Base-by-base conservation (phyloP, 441 rosid genomes). In the Metrosideros polymorpha region DNA sequence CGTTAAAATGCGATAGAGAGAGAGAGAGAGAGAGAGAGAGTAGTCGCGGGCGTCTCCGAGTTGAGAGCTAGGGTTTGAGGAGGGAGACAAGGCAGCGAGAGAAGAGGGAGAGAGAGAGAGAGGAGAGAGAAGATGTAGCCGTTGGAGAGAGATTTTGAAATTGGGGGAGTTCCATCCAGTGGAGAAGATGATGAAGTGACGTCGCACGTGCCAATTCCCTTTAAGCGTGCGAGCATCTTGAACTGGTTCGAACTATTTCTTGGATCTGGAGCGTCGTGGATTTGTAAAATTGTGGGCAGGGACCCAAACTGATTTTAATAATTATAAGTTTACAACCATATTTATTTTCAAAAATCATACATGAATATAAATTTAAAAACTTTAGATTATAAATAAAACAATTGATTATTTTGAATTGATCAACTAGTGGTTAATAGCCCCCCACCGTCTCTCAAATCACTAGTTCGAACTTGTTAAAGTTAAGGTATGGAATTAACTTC, bases 241-340 rank as follows among this genome's bases (percentile, higher is more conserved):
- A 50, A 50, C 52, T 4, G 52, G 18, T 50, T 19, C 12, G 56
- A 53, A 6, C 56, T 29, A 0, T 19, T 25, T 22, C 61, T 83
- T 15, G 42, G 85, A 84, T 92, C 93, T 89, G 93, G 92, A 71
- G 79, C 79, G 79, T 22, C 3, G 79, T n/a, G 79, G 79, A 71
- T 66, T 22, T 39, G 43, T 25, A 24, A 55, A 24, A 9, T 54
- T 10, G 57, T 8, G 57, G 57, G 12, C n/a, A 24, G 12, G 0
- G 59, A 25, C 12, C 59, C n/a, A 4, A 55, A 4, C n/a, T 5
- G n/a, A 55, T 55, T 55, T 25, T 22, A 39, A 71, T 71, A 6
- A 39, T 22, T 10, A 9, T 35, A 71, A 19, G 0, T 9, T 12
- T 10, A 39, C 39, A 22, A 25, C n/a, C 22, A 39, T 24, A 35